phyloP scores from a whole-genome alignment of 805 yeast genomes.

The Candida rishiriensis region DNA sequence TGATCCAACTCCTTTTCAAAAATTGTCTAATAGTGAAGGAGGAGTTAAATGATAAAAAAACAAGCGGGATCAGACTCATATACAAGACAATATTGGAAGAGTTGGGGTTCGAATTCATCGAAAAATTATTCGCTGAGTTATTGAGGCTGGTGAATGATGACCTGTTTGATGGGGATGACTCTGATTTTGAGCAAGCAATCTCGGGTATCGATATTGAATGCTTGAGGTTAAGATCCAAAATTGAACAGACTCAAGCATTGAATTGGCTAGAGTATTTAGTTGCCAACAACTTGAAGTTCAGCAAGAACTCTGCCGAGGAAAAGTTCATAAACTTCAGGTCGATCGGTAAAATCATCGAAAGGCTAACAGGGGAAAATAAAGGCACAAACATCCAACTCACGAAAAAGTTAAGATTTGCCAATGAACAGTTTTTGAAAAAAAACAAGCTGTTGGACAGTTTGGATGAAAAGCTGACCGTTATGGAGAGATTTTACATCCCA shows the following conservation, averaged over 20 bases:
- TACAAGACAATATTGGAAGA: conserved; percentile 27
- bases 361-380: conserved; percentile 9
- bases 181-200: neutral
- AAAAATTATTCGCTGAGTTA: conserved; percentile 14
- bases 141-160: conserved; percentile 8
- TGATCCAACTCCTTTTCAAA: conserved; percentile 26
- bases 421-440: conserved; percentile 7
- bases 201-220: neutral
- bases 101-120: conserved; percentile 13
- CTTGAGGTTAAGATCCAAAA: conserved; percentile 1
- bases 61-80: conserved; percentile 24
- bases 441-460: conserved; percentile 10
- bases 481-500: conserved; percentile 21
- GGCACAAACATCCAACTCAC: conserved; percentile 4
- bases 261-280: conserved; percentile 26
- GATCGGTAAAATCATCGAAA: conserved; percentile 5
- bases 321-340: conserved; percentile 15
- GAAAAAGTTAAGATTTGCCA: conserved; percentile 3
- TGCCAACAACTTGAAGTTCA: conserved; percentile 12
- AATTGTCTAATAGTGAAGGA: conserved; percentile 31
- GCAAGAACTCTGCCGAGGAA: conserved; percentile 17
- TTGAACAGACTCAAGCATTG: conserved; percentile 12
- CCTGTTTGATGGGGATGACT: conserved; percentile 1
- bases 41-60: conserved; percentile 21
- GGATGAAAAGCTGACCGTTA: conserved; percentile 11